Conservation (phyloP, 1,284 basidiomycete genomes). For the Ceraceosorus guamensis region DNA sequence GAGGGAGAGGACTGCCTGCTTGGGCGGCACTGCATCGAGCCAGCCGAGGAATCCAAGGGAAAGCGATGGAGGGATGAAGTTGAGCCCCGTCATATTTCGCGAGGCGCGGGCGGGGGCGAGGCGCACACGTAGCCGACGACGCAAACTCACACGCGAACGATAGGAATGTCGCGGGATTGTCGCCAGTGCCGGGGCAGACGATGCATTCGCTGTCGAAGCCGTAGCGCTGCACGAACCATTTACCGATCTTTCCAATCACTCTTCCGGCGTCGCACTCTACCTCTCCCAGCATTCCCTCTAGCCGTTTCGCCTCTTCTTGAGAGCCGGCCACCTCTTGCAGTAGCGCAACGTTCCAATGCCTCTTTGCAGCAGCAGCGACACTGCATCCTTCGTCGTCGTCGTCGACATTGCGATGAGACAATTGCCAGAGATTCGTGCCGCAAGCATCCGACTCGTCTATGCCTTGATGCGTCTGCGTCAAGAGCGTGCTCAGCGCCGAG, state of each 20-base stretch:
- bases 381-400: no score
- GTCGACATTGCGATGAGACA: conserved; percentile 1
- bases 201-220: conserved; percentile 70
- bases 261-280: conserved; percentile 70
- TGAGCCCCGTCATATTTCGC: no score
- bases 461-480: conserved; percentile 60
- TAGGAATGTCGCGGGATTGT: conserved; percentile 81
- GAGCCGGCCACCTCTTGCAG: conserved; percentile 8
- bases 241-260: conserved; percentile 60
- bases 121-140: neutral
- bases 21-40: conserved; percentile 51
- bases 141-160: conserved; percentile 53
- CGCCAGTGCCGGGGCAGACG: conserved; percentile 79
- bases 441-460: conserved; percentile 65
- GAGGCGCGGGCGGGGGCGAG: conserved; percentile 13
- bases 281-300: conserved; percentile 64
- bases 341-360: conserved; percentile 31
- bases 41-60: no score
- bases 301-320: conserved; percentile 53
- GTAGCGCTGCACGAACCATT: conserved; percentile 70
- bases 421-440: conserved; percentile 71
- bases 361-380: neutral
- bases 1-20: conserved; percentile 79
- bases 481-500: conserved; percentile 73
- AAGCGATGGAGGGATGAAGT: no score